Base-by-base conservation (phyloP, 192 early-diverging fungal genomes). In the Dissophora ornata region DNA sequence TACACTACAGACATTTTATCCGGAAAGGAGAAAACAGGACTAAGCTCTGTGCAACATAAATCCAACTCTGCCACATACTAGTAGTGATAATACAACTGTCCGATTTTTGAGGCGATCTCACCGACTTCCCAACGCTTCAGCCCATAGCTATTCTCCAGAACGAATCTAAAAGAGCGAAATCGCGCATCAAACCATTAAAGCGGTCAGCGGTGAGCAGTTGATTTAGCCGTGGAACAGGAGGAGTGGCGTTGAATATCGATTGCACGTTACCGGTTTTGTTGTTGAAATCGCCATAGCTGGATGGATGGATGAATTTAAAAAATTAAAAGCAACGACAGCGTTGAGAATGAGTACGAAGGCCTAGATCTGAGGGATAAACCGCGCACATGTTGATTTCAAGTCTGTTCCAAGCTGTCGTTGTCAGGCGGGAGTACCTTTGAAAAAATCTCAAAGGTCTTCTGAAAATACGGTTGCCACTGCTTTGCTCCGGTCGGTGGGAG, bases 51-150 rank as follows among this genome's bases (percentile, higher is more conserved):
- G 29, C 32, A 54, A 42, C 51, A 67, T 24, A 1, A n/a, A n/a
- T n/a, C n/a, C n/a, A n/a, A n/a, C n/a, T n/a, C n/a, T 32, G 16
- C 8, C 26, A 71, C 82, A 55, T 84, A 90, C 84, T 91, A 93
- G 70, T 91, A 91, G 49, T 90, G 89, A 62, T 92, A 93, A 67
- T 87, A 96, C 50, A 91, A 85, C 83, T 97, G 97, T 1, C 96
- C 97, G 67, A 99, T 97, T 73, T 99, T 99, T 30, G 93, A 95
- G 4, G 97, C 97, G 57, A 98, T 95, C 69, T 99, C 97, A 25
- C 97, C 97, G 55, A 99, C 96, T 69, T 98, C 96, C 90, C 93
- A 96, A 13, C 97, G 89, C 74, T 99, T 98, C 57, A 99, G 77
- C 21, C 95, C 97, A 79, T 98, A 96, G 61, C 91, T 90, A 80